A percentile compares a stretch with the other conserved stretches of the same genome.
These are phyloP conservation scores for Pichia sp. DNA, from an alignment of 1,139 yeast genomes.

Conservation along the genomic window DNA sequence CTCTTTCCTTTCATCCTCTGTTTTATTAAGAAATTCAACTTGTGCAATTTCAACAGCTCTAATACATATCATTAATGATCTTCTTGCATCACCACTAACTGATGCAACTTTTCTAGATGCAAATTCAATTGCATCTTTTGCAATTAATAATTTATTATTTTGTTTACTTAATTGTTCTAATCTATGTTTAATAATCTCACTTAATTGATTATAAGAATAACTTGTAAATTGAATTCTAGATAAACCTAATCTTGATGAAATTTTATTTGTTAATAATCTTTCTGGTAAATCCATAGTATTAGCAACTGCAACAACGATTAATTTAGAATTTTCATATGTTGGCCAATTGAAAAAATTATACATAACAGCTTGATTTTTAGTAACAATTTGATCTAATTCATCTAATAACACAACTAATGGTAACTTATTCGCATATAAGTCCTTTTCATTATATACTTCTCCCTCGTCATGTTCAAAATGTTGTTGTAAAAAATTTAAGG, in stretches of 20 bases:
- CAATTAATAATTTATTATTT: slow-evolving; percentile 36
- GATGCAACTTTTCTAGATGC: slow-evolving; percentile 93
- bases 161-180: slow-evolving; percentile 49
- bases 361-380: slow-evolving; percentile 81
- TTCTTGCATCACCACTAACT: slow-evolving; percentile 94
- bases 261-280: slow-evolving; percentile 76
- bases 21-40: slow-evolving; percentile 38
- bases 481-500: slow-evolving; percentile 51
- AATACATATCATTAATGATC: slow-evolving; percentile 83
- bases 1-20: slow-evolving; percentile 22
- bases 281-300: slow-evolving; percentile 98
- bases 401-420: slow-evolving; percentile 80
- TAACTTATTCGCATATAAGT: slow-evolving; percentile 24
- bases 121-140: slow-evolving; percentile 77
- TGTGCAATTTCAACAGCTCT: slow-evolving; percentile 91
- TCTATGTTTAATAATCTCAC: slow-evolving; percentile 66
- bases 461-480: slow-evolving; percentile 33
- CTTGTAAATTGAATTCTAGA: slow-evolving; percentile 86
- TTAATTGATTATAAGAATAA: slow-evolving; percentile 74
- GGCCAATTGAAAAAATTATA: slow-evolving; percentile 99
- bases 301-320: slow-evolving; percentile 89
- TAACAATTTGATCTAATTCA: slow-evolving; percentile 87
- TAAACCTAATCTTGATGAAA: slow-evolving; percentile 85
- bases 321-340: slow-evolving; percentile 66
- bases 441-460: neutral